phyloP scores from a whole-genome alignment of 192 early-diverging fungal species.

The Coemansia furcata region DNA sequence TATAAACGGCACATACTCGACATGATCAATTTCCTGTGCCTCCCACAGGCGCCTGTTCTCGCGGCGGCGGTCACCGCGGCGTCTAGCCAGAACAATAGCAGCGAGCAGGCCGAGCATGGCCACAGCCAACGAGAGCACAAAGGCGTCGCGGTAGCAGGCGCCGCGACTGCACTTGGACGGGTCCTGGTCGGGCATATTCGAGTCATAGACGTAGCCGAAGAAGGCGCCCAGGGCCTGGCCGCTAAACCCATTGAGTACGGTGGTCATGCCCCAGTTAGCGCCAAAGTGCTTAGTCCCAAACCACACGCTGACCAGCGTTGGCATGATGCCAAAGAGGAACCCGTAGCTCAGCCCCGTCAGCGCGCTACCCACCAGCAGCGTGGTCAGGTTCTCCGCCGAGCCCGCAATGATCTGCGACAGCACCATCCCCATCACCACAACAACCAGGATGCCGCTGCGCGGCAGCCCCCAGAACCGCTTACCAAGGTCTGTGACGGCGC shows the following conservation, averaged over 20 bases:
- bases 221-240: slow-evolving; percentile 60
- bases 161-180: slow-evolving; percentile 42
- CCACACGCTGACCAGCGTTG: slow-evolving; percentile 52
- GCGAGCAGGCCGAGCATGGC: slow-evolving; percentile 16
- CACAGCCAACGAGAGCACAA: slow-evolving; percentile 28
- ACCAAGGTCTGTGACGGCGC: slow-evolving; percentile 37
- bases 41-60: slow-evolving; percentile 50
- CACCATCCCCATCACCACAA: slow-evolving; percentile 26
- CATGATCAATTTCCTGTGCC: slow-evolving; percentile 37
- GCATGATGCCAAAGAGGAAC: slow-evolving; percentile 48
- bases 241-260: slow-evolving; percentile 56
- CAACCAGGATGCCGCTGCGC: slow-evolving; percentile 43
- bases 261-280: slow-evolving; percentile 57
- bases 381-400: slow-evolving; percentile 15
- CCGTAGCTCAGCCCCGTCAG: slow-evolving; percentile 51
- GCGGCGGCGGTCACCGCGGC: slow-evolving; percentile 26
- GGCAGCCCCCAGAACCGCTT: slow-evolving; percentile 45
- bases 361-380: slow-evolving; percentile 38
- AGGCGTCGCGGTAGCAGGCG: slow-evolving; percentile 42
- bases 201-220: slow-evolving; percentile 62
- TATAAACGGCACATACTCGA: slow-evolving; percentile 45
- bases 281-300: slow-evolving; percentile 53
- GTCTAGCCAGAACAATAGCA: slow-evolving; percentile 28
- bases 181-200: slow-evolving; percentile 50
- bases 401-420: slow-evolving; percentile 41